These are phyloP conservation scores for Picea sitchensis DNA, from an alignment of 75 land plant species.

Conservation along the genomic window DNA sequence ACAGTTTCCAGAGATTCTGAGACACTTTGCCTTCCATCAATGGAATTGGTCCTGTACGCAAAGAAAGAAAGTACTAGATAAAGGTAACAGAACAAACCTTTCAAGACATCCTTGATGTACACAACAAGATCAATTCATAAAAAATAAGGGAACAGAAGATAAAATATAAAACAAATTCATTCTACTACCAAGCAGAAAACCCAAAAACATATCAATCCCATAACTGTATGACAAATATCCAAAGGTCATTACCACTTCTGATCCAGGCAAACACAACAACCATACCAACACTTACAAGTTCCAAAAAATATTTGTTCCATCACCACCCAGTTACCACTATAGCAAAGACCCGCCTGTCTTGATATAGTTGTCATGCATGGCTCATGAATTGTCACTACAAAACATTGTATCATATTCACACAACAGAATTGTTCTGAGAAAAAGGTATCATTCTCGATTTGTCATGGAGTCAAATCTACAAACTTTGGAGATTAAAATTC, in stretches of 20 bases:
- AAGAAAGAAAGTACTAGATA: not conserved
- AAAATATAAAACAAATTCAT: not conserved
- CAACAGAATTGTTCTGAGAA: not conserved
- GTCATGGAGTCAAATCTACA: too few relatives aligned
- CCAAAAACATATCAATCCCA: not conserved
- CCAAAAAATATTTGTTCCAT: not conserved
- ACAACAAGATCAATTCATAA: not conserved
- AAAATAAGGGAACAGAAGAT: not conserved
- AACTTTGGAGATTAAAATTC: too few relatives aligned
- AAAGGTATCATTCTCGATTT: too few relatives aligned
- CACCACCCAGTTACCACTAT: not conserved
- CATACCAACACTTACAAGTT: not conserved
- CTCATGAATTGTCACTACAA: not conserved
- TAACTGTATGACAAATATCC: not conserved
- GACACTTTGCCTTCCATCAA: conserved; percentile 25
- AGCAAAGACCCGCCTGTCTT: not conserved
- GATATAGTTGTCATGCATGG: not conserved
- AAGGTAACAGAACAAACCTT: not conserved
- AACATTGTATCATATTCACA: not conserved
- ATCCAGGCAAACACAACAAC: not conserved
- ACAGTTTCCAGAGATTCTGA: conserved; percentile 23
- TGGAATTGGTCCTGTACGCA: conserved; percentile 32
- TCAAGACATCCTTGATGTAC: conserved; percentile 3
- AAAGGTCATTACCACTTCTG: not conserved
- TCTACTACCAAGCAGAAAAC: not conserved